Evolutionary conservation across 768 basidiomycete genomes (phyloP).

Genomic region (Mycena kentingensis): DNA sequence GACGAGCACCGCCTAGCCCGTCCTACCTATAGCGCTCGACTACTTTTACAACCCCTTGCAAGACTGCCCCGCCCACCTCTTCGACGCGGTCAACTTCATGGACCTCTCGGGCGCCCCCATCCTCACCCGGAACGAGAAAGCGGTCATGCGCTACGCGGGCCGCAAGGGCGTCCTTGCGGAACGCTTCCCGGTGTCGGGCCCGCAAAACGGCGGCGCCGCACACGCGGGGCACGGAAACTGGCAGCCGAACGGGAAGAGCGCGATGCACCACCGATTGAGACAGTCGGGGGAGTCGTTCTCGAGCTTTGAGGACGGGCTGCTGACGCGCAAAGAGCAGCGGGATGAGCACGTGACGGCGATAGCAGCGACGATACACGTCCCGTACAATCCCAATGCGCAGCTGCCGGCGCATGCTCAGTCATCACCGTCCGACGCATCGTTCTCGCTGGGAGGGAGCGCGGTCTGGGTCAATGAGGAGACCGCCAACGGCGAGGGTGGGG

Average conservation of each 20-base stretch:
- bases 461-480: slow-evolving; percentile 85
- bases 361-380: slow-evolving; percentile 27
- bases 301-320: slow-evolving; percentile 70
- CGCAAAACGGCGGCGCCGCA: no score
- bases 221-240: no score
- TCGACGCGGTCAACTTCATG: slow-evolving; percentile 92
- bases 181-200: slow-evolving; percentile 56
- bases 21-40: slow-evolving; percentile 90
- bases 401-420: slow-evolving; percentile 36
- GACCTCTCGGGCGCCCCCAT: slow-evolving; percentile 75
- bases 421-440: slow-evolving; percentile 72
- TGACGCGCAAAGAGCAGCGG: slow-evolving; percentile 40
- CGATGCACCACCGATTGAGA: slow-evolving; percentile 47
- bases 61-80: slow-evolving; percentile 85
- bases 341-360: no score
- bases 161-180: slow-evolving; percentile 91
- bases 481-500: slow-evolving; percentile 44
- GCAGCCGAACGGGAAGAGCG: slow-evolving; percentile 30
- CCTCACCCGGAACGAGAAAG: slow-evolving; percentile 79
- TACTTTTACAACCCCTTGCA: slow-evolving; percentile 90
- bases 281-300: slow-evolving; percentile 64
- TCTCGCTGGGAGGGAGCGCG: slow-evolving; percentile 76
- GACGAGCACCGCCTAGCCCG: slow-evolving; percentile 57
- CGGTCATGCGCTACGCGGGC: slow-evolving; percentile 87
- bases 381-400: no score